Base-by-base conservation (phyloP, 768 basidiomycete species). In the Hygrophorus russula region DNA sequence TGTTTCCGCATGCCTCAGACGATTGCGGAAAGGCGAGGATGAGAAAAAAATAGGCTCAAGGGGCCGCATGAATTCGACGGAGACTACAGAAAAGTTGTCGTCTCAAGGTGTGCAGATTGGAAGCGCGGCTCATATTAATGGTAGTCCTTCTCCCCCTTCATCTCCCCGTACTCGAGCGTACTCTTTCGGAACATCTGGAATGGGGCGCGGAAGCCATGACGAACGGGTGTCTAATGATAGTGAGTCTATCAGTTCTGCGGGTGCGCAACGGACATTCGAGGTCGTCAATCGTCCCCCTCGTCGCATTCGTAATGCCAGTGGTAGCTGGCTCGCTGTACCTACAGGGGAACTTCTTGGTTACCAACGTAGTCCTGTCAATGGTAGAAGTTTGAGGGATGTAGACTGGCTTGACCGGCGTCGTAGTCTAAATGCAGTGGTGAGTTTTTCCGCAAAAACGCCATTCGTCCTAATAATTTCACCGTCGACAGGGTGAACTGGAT, bases 371-470 rank as follows among this genome's bases (percentile, higher is more conserved):
- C 59, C 53, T 27, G 48, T 57, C 31, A 57, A 68, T 12, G 66
- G 73, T 24, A 66, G 75, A 45, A 78, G 71, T 48, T 62, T 86
- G 31, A 75, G 77, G 24, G 83, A 89, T 54, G 66, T 84, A 39
- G 84, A 84, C 55, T 89, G 87, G 87, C 64, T 87, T 28, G 73
- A 80, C 45, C 74, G 81, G 40, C 69, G 87, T 41, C 73, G 84
- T 45, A 85, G 79, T 56, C 61, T 82, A 24, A 80, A 76, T 53
- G 71, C 73, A 44, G 75, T 82, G 64, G 85, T 87, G 57, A 55
- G 80, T 64, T 20, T 15, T 19, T n/a, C 24, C 10, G 12, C 3
- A 10, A 8, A n/a, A 35, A 14, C 20, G 30, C 1, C 31, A 13
- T 28, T 31, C 48, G 38, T 41, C 15, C 38, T 13, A 40, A 31